Evolutionary conservation across 2,329 filamentous ascomycete species (phyloP).

Genomic region (Dothidotthia symphoricarpi): DNA sequence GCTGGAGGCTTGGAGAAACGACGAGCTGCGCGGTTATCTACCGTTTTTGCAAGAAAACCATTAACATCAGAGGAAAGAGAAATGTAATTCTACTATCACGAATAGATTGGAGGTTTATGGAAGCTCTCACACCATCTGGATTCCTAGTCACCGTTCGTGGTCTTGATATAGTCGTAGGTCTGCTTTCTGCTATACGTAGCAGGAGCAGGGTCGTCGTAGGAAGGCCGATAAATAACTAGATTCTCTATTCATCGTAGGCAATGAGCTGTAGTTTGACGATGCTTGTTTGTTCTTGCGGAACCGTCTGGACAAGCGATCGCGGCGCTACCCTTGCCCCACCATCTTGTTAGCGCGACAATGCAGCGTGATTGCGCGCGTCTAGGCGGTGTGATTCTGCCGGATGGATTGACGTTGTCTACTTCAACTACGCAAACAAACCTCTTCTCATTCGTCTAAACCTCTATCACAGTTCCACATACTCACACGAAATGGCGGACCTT

Average conservation of each 20-base stretch:
- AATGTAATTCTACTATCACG: conserved; percentile 56
- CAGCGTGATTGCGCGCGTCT: too few species aligned
- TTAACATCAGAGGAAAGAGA: conserved; percentile 21
- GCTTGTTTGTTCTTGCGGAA: not conserved
- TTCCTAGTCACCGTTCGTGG: conserved; percentile 76
- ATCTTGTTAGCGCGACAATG: not conserved
- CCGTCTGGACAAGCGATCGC: too few species aligned
- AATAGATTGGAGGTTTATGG: conserved; percentile 62
- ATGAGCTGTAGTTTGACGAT: too few species aligned
- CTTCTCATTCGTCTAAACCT: not conserved
- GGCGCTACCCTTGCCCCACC: not conserved
- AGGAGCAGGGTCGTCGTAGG: too few species aligned
- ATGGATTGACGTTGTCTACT: not conserved
- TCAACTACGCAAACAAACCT: conserved; percentile 2
- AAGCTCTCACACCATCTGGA: conserved; percentile 73
- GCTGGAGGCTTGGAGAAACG: conserved; percentile 1
- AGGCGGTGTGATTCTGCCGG: too few species aligned
- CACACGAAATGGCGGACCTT: conserved; percentile 33
- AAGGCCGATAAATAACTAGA: too few species aligned
- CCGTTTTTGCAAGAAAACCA: conserved; percentile 31
- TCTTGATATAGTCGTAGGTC: conserved; percentile 64
- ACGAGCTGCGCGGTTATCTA: not conserved
- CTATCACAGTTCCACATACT: not conserved
- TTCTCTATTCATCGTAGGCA: too few species aligned
- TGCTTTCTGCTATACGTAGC: too few species aligned